A percentile compares a stretch with the other conserved stretches of the same genome.
phyloP scores from a whole-genome alignment of 805 yeast species.

The Candida parachauliodes region DNA sequence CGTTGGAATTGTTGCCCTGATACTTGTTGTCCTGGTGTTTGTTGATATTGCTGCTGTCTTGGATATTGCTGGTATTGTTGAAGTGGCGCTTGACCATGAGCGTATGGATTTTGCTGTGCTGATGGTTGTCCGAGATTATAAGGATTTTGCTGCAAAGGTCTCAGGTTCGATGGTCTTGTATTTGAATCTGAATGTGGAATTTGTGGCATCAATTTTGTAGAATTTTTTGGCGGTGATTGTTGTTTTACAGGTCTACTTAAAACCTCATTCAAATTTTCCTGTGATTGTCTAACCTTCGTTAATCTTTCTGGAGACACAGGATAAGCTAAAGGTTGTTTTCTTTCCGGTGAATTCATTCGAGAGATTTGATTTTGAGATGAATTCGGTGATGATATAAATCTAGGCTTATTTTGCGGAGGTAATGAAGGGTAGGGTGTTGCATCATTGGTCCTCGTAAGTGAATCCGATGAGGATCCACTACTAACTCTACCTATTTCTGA shows the following conservation, averaged over 20 bases:
- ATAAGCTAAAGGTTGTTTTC: slow-evolving; percentile 7
- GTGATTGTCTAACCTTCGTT: slow-evolving; percentile 1
- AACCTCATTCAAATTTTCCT: slow-evolving; percentile 12
- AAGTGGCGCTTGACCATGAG: not conserved
- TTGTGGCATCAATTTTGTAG: slow-evolving; percentile 13
- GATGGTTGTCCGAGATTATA: slow-evolving; percentile 6
- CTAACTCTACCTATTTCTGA: slow-evolving; percentile 23
- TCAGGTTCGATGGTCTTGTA: slow-evolving; percentile 10
- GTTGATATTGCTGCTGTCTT: slow-evolving; percentile 11
- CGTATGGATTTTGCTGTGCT: slow-evolving; percentile 8
- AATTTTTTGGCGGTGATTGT: slow-evolving; percentile 11
- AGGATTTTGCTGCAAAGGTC: slow-evolving; percentile 9
- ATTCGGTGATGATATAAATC: slow-evolving; percentile 31
- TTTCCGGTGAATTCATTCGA: slow-evolving; percentile 10
- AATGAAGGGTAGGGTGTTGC: slow-evolving; percentile 5
- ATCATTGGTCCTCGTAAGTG: slow-evolving; percentile 2
- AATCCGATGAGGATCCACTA: slow-evolving; percentile 15
- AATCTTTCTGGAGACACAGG: slow-evolving; percentile 11
- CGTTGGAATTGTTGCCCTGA: slow-evolving; percentile 7
- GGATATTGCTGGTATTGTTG: slow-evolving; percentile 3
- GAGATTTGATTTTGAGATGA: slow-evolving; percentile 22
- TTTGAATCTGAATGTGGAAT: slow-evolving; percentile 4
- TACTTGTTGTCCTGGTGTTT: slow-evolving; percentile 9
- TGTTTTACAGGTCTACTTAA: slow-evolving; percentile 11
- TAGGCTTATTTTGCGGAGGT: slow-evolving; percentile 20